A percentile compares a stretch with the other conserved stretches of the same genome.
Conservation (phyloP, 2,329 filamentous ascomycete genomes). For the Clonostachys solani region DNA sequence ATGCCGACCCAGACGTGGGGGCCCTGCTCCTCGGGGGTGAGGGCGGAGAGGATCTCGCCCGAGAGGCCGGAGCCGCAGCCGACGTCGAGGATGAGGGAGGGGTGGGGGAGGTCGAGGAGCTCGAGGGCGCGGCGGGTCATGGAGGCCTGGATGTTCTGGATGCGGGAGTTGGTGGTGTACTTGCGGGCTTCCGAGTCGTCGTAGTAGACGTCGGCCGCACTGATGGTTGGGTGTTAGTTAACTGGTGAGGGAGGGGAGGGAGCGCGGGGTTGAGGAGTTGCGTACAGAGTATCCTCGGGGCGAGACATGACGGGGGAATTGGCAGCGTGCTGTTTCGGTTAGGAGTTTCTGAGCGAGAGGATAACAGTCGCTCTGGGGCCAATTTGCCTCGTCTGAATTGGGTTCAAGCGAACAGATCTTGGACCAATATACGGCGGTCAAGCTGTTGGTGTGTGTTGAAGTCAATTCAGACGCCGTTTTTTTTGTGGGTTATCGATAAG, state of each 20-base stretch:
- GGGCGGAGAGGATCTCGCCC: constrained; percentile 84
- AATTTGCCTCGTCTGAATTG: too few species aligned
- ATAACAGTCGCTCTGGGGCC: too few species aligned
- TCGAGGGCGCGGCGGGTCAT: constrained; percentile 95
- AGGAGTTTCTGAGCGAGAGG: too few species aligned
- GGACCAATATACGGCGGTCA: background rate
- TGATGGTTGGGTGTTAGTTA: constrained; percentile 25
- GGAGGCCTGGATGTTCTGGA: constrained; percentile 88
- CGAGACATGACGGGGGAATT: constrained; percentile 71
- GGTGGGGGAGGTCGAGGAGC: constrained; percentile 74
- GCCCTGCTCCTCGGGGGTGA: constrained; percentile 65
- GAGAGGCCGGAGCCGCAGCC: constrained; percentile 94
- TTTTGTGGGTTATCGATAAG: constrained; percentile 5
- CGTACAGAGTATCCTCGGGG: constrained; percentile 89
- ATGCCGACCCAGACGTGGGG: constrained; percentile 97
- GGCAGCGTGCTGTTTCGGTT: too few species aligned
- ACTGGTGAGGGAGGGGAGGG: constrained; percentile 3
- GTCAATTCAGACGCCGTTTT: background rate
- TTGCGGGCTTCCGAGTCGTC: constrained; percentile 93
- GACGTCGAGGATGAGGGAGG: constrained; percentile 91
- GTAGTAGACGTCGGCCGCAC: constrained; percentile 95
- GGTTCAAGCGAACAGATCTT: too few species aligned
- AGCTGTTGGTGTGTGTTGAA: background rate
- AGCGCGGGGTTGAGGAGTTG: constrained; percentile 15
- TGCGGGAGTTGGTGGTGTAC: constrained; percentile 94